A percentile compares a stretch with the other conserved stretches of the same genome.
phyloP scores from a whole-genome alignment of 768 basidiomycete species.

The Lanmaoa rubissima region DNA sequence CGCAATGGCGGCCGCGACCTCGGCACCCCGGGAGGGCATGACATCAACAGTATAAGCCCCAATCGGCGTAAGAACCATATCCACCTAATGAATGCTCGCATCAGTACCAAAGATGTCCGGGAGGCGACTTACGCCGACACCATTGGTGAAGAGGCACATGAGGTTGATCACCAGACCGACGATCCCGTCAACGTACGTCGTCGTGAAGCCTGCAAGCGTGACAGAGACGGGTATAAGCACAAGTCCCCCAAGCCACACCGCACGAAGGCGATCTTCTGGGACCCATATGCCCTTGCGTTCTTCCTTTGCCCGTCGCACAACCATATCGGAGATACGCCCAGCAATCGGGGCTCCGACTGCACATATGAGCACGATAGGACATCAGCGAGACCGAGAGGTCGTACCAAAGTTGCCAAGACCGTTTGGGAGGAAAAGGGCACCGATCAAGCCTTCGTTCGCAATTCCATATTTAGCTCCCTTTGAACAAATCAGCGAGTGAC shows the following conservation, averaged over 20 bases:
- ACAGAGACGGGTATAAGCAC: slow-evolving; percentile 55
- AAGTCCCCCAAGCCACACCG: slow-evolving; percentile 43
- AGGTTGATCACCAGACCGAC: slow-evolving; percentile 51
- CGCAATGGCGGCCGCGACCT: slow-evolving; percentile 57
- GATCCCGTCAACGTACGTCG: slow-evolving; percentile 46
- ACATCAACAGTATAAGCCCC: slow-evolving; percentile 61
- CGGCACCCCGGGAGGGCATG: slow-evolving; percentile 58
- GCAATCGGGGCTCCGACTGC: slow-evolving; percentile 60
- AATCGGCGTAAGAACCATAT: slow-evolving; percentile 53
- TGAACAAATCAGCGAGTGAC: neutral
- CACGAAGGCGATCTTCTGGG: slow-evolving; percentile 68
- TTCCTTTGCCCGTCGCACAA: slow-evolving; percentile 47
- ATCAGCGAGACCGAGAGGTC: neutral
- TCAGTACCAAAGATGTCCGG: neutral
- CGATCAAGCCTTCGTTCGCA: slow-evolving; percentile 20
- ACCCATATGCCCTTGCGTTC: slow-evolving; percentile 56
- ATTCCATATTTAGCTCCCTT: slow-evolving; percentile 48
- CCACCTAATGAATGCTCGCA: slow-evolving; percentile 39
- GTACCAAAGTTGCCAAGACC: slow-evolving; percentile 28
- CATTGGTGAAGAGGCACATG: slow-evolving; percentile 59
- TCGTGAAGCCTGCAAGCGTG: slow-evolving; percentile 48
- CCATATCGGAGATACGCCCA: slow-evolving; percentile 56
- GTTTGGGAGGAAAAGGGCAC: slow-evolving; percentile 25
- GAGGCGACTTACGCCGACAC: slow-evolving; percentile 51
- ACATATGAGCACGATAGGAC: neutral